Evolutionary conservation across 768 basidiomycete species (phyloP), one percentile per base, ranked within the genome.

Genomic region (Hysterangium stoloniferum): DNA sequence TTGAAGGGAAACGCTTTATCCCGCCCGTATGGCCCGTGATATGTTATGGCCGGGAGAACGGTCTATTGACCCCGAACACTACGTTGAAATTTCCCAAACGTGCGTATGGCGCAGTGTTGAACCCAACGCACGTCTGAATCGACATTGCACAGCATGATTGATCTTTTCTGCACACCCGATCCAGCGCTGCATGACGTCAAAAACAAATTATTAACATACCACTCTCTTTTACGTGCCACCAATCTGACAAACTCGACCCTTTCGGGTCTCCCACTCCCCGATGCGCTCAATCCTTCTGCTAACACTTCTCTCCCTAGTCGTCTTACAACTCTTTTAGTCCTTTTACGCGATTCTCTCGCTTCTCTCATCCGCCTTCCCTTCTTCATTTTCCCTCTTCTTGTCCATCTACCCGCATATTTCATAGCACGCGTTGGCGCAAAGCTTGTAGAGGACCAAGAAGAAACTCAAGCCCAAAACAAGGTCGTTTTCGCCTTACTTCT

Each of bases 391-490:
- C 95, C 95, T 1, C 73, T 96, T 25, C 61, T 95, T 49, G 69
- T 94, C 47, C 88, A 92, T 52, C 65, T 81, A 11, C 96, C 96
- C 3, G 81, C 86, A 40, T 98, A 98, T 67, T 67, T 82, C 53
- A 81, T 95, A 71, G 84, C 80, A 11, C 74, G 82, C 27, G 59
- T 84, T 45, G 91, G 89, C 38, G 86, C 85, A 17, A 68, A 76
- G 40, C 68, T 95, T 32, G 81, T 77, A 31, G 76, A 86, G 59
- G 80, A 91, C 54, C 93, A 97, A 63, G 85, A 97, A 65, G 95
- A 97, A 64, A 86, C 90, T 9, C 85, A 90, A 65, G 96, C 95
- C 37, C 94, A 98, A 73, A 98, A 91, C 72, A 99, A 99, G 73
- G 79, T 96, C 38, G 82, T 87, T 11, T 84, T 95, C 58, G 92